Evolutionary conservation across 495 filamentous ascomycete species (phyloP), one percentile per base, ranked within the genome.

Genomic region (Bombardia bombarda): DNA sequence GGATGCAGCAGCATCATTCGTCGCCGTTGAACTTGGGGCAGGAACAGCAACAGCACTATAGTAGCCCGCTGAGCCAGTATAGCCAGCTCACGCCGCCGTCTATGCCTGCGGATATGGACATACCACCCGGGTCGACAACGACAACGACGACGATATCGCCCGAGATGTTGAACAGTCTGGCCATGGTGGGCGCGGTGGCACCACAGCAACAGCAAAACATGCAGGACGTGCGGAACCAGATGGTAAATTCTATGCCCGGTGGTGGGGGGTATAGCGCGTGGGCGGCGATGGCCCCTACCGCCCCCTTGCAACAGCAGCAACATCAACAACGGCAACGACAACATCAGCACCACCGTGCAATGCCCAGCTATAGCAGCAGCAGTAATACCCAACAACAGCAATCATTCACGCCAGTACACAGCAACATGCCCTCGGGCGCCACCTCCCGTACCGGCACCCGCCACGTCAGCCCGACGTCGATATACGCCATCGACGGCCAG

Each of bases 401-500:
- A 4, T 30, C 44, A 2, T 51, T 45, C 41, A 47, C 42, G 21
- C 40, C 42, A 3, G 41, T 49, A 12, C 40, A 25, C 40, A 32
- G 28, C 35, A 45, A 32, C 39, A 36, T 14, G 32, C 17, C 32
- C 2, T 35, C 37, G 18, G 20, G 31, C 6, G 21, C 19, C n/a
- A 16, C 20, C 0, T 48, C 43, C 1, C 47, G 40, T 13, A 7
- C 40, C 7, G 26, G 25, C 3, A 34, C 43, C 16, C 44, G 50
- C 23, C 45, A 52, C 35, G 31, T 52, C 24, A 54, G 51, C 28
- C 42, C 59, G 40, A 53, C 26, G 35, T 32, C 33, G 2, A 19
- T 55, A 2, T 68, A 65, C 41, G 61, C 60, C 10, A 61, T 70
- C 32, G 69, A 73, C 40, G 67, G 69, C 10, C 65, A 70, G 46